phyloP scores from a whole-genome alignment of 495 filamentous ascomycete genomes.

The Neurospora sp. region DNA sequence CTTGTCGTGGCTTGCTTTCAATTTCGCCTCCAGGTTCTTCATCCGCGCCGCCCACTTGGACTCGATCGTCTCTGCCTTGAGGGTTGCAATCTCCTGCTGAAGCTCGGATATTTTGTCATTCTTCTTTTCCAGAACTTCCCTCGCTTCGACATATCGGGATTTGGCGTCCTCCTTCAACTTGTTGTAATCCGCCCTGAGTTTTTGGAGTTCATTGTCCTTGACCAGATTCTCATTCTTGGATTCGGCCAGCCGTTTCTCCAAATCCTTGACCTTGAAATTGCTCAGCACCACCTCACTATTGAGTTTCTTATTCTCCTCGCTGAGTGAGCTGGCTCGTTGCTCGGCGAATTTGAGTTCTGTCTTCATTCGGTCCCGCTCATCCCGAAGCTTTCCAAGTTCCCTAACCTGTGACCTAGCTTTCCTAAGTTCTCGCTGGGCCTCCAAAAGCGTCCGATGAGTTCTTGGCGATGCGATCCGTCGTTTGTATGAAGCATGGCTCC shows the following conservation, averaged over 20 bases:
- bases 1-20: slow-evolving; percentile 8
- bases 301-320: slow-evolving; percentile 37
- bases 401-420: slow-evolving; percentile 39
- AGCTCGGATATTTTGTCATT: slow-evolving; percentile 50
- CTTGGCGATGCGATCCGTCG: slow-evolving; percentile 29
- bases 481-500: slow-evolving; percentile 9
- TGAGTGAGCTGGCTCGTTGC: slow-evolving; percentile 29
- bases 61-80: slow-evolving; percentile 15
- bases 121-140: slow-evolving; percentile 51
- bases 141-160: slow-evolving; percentile 39
- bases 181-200: slow-evolving; percentile 41
- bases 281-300: slow-evolving; percentile 29
- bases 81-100: slow-evolving; percentile 18
- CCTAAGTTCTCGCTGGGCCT: slow-evolving; percentile 37
- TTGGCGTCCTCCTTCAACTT: slow-evolving; percentile 54
- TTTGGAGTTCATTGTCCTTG: slow-evolving; percentile 43
- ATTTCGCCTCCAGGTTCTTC: slow-evolving; percentile 16
- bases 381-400: slow-evolving; percentile 37
- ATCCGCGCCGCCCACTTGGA: slow-evolving; percentile 10
- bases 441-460: slow-evolving; percentile 36
- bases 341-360: slow-evolving; percentile 37
- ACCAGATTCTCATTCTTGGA: slow-evolving; percentile 30
- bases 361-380: slow-evolving; percentile 38
- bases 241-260: slow-evolving; percentile 32
- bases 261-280: slow-evolving; percentile 28